Percentiles rank a stretch among this genome's conserved stretches.
Evolutionary conservation across 306 rosid species (phyloP).

Genomic region (Cotoneaster glaucophyllus): DNA sequence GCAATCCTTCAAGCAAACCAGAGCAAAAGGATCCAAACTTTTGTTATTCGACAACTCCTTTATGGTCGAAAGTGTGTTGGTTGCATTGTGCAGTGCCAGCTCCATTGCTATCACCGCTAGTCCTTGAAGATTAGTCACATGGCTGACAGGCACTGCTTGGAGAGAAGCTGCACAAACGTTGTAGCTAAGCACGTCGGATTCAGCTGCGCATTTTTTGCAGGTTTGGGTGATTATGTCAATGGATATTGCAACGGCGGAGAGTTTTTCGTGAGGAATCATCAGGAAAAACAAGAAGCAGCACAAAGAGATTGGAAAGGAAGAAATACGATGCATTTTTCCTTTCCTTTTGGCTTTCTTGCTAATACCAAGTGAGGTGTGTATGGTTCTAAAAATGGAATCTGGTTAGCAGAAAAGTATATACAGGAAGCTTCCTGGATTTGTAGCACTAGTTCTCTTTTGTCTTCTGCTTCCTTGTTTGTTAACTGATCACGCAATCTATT

Average conservation of each 20-base stretch:
- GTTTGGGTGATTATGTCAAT: conserved; percentile 36
- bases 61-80: conserved; percentile 24
- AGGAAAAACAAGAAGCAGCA: conserved; percentile 11
- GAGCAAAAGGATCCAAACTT: conserved; percentile 5
- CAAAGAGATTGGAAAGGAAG: conserved; percentile 2
- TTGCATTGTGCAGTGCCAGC: conserved; percentile 42
- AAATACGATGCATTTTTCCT: not conserved
- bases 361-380: not conserved
- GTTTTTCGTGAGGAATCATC: conserved; percentile 10
- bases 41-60: conserved; percentile 20
- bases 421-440: conserved; percentile 13
- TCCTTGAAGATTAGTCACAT: conserved; percentile 40
- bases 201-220: conserved; percentile 39
- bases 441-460: not conserved
- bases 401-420: not conserved
- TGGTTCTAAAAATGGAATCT: not conserved
- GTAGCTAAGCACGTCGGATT: conserved; percentile 21
- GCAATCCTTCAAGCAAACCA: conserved; percentile 46
- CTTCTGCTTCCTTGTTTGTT: not conserved
- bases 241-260: not conserved
- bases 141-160: conserved; percentile 34
- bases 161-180: conserved; percentile 37
- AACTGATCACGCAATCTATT: too few relatives aligned
- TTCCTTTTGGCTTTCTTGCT: not conserved
- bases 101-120: conserved; percentile 52